Evolutionary conservation across 371 early-diverging fungal genomes (phyloP).

Genomic region (Mortierella sp.): DNA sequence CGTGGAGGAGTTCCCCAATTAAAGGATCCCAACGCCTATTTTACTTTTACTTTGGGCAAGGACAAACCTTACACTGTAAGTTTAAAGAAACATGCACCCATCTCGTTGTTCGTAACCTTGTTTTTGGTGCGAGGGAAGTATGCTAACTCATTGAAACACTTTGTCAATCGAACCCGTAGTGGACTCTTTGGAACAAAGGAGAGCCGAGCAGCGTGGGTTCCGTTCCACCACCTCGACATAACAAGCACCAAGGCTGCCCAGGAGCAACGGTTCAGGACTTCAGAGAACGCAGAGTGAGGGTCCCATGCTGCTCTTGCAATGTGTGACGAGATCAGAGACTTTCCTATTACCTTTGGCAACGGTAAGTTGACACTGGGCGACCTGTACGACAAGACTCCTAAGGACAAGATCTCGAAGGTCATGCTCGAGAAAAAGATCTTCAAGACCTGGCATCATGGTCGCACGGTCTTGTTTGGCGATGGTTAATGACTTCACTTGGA

Average conservation of each 20-base stretch:
- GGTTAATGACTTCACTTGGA: too few relatives aligned
- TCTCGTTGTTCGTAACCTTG: too few relatives aligned
- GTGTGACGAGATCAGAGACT: background rate
- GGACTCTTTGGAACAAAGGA: too few relatives aligned
- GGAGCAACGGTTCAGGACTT: background rate
- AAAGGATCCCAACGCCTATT: background rate
- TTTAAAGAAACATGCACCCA: too few relatives aligned
- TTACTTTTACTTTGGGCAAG: background rate
- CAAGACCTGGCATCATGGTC: conserved; percentile 17
- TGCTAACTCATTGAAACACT: too few relatives aligned
- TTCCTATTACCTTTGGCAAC: background rate
- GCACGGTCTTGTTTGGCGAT: too few relatives aligned
- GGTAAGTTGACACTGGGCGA: background rate
- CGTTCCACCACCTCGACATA: background rate
- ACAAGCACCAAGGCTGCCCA: background rate
- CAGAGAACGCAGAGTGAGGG: background rate
- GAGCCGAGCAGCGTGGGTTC: too few relatives aligned
- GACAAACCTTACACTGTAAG: background rate
- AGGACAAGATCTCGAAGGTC: background rate
- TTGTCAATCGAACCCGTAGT: too few relatives aligned
- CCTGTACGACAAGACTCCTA: background rate
- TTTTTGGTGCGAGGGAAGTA: too few relatives aligned
- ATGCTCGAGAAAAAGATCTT: conserved; percentile 12
- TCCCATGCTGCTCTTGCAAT: background rate
- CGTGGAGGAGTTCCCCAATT: background rate